Evolutionary conservation across 2,329 filamentous ascomycete species (phyloP).

Genomic region (Fusarium sp.): DNA sequence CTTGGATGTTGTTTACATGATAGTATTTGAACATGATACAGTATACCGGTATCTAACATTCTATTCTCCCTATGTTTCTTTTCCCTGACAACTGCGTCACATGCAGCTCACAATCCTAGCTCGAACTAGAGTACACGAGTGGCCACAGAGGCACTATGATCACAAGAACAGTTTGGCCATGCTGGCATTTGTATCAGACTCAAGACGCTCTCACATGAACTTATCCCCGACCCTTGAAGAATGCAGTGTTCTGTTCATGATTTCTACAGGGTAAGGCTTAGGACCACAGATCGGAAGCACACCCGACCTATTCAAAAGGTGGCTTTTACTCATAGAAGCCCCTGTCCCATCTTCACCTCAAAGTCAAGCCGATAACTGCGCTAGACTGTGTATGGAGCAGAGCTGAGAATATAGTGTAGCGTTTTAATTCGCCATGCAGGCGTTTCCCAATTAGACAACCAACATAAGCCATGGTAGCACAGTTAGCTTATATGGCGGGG

Average conservation of each 20-base stretch:
- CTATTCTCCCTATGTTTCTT: neutral
- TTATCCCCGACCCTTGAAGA: neutral
- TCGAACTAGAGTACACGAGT: neutral
- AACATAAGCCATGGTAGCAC: neutral
- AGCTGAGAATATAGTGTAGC: neutral
- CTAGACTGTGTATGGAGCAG: neutral
- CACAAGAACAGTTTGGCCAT: neutral
- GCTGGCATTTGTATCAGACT: neutral
- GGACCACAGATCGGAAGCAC: no score
- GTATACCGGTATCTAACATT: neutral
- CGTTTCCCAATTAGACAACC: conserved; percentile 1
- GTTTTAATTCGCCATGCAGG: neutral
- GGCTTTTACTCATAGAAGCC: neutral
- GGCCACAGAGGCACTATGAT: neutral
- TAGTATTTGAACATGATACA: neutral
- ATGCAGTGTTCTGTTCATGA: neutral
- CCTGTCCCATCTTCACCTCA: neutral
- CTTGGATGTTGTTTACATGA: neutral
- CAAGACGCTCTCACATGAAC: neutral
- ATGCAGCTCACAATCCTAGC: neutral
- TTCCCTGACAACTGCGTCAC: neutral
- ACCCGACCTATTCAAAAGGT: neutral
- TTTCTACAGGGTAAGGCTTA: neutral
- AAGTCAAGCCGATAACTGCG: neutral
- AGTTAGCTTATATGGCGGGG: conserved; percentile 9